phyloP scores from a whole-genome alignment of 2,329 filamentous ascomycete species.

The Saccharata proteae region DNA sequence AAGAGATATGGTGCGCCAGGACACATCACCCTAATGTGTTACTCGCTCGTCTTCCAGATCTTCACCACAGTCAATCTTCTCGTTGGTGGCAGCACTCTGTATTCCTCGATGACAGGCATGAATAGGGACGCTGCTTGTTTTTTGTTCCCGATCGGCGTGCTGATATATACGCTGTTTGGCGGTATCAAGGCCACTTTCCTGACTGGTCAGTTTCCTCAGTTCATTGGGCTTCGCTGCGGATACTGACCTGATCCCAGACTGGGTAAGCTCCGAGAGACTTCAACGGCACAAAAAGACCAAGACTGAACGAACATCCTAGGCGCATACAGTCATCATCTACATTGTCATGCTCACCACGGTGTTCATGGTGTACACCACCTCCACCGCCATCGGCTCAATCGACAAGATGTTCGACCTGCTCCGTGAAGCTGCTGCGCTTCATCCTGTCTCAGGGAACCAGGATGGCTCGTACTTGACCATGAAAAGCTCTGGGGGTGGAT shows the following conservation, averaged over 20 bases:
- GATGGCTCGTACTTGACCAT: constrained; percentile 44
- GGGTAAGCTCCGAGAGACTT: constrained; percentile 1
- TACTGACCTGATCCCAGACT: constrained; percentile 16
- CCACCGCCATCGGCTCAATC: constrained; percentile 37
- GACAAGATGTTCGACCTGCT: constrained; percentile 40
- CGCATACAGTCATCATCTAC: constrained; percentile 19
- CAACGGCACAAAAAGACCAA: neutral
- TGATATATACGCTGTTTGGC: constrained; percentile 16
- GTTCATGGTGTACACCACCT: constrained; percentile 37
- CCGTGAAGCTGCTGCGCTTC: constrained; percentile 29
- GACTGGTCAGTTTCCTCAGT: constrained; percentile 5
- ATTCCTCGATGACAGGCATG: constrained; percentile 14
- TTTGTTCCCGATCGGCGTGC: constrained; percentile 16
- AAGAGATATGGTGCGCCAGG: constrained; percentile 8
- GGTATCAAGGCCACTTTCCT: constrained; percentile 16
- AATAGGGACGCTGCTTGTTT: constrained; percentile 14
- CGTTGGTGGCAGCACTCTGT: constrained; percentile 12
- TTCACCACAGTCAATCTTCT: constrained; percentile 10
- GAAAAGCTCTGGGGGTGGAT: constrained; percentile 36
- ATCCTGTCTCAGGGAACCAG: constrained; percentile 41
- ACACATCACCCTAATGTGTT: constrained; percentile 9
- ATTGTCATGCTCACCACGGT: constrained; percentile 44
- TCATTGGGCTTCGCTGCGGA: neutral
- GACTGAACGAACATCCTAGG: neutral
- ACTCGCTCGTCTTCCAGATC: constrained; percentile 8